phyloP scores from a whole-genome alignment of 2,329 filamentous ascomycete species.

The Xylariaceae sp. region DNA sequence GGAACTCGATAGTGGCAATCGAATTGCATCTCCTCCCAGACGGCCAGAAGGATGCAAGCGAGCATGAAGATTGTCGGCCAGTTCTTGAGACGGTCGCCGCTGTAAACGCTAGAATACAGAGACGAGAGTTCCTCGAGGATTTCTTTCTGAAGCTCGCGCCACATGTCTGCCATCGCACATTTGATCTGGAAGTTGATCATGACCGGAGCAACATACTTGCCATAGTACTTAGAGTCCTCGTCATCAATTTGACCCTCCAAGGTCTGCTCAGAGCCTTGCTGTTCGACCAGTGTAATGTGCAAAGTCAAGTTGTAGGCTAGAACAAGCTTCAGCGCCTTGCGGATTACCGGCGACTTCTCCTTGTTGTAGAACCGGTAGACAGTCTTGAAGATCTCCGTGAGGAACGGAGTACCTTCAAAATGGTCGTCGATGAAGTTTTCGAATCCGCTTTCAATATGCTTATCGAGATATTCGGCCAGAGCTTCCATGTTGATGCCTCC shows the following conservation, averaged over 20 bases:
- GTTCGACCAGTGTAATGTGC: conserved; percentile 92
- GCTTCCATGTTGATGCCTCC: conserved; percentile 78
- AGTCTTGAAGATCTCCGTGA: conserved; percentile 94
- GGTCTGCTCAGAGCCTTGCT: conserved; percentile 71
- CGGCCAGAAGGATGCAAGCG: conserved; percentile 82
- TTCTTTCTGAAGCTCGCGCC: conserved; percentile 94
- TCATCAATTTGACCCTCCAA: conserved; percentile 81
- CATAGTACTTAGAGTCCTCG: conserved; percentile 77
- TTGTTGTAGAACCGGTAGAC: conserved; percentile 89
- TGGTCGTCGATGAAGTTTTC: conserved; percentile 93
- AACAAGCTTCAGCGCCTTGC: conserved; percentile 91
- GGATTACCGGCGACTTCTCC: conserved; percentile 81
- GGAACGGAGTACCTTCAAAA: conserved; percentile 90
- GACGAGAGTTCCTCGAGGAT: conserved; percentile 88
- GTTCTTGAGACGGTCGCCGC: conserved; percentile 94
- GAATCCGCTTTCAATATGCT: conserved; percentile 87
- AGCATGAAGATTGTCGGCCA: conserved; percentile 99
- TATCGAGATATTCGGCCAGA: conserved; percentile 87
- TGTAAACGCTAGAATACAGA: conserved; percentile 96
- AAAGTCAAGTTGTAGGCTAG: conserved; percentile 93
- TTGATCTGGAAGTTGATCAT: conserved; percentile 99
- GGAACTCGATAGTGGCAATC: conserved; percentile 94
- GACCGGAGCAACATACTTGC: conserved; percentile 86
- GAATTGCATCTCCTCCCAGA: conserved; percentile 99
- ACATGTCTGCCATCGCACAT: conserved; percentile 94